Evolutionary conservation across 2,329 filamentous ascomycete species (phyloP).

Genomic region (Coniochaeta hoffmannii): DNA sequence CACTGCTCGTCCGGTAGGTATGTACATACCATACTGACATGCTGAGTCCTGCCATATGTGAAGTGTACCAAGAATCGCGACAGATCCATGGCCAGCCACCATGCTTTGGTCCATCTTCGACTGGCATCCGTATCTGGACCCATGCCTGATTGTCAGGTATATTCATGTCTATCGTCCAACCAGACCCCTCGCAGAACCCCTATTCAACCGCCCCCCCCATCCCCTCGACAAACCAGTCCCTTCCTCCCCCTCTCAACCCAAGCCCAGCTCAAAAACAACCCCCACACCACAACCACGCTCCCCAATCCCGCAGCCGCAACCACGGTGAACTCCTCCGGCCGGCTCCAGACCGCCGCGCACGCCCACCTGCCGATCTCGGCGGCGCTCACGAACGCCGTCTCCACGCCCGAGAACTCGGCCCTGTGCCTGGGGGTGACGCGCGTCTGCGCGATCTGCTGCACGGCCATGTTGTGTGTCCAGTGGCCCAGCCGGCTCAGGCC

Average conservation of each 20-base stretch:
- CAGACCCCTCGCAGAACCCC: too few relatives aligned
- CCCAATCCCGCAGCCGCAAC: conserved; percentile 3
- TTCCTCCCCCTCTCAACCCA: not conserved
- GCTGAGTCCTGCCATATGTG: too few relatives aligned
- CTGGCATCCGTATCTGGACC: too few relatives aligned
- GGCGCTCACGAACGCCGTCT: conserved; percentile 7
- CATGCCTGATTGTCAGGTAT: too few relatives aligned
- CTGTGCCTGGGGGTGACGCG: conserved; percentile 2
- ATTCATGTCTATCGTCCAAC: too few relatives aligned
- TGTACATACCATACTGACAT: too few relatives aligned
- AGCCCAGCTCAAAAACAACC: conserved; percentile 3
- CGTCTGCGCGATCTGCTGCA: conserved; percentile 9
- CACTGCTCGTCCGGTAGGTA: too few relatives aligned
- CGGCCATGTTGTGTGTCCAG: conserved; percentile 9
- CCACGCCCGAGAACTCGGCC: conserved; percentile 8
- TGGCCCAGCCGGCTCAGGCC: conserved; percentile 7
- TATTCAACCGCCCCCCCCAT: too few relatives aligned
- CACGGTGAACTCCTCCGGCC: conserved; percentile 1
- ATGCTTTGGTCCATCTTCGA: too few relatives aligned
- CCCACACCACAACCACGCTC: conserved; percentile 5
- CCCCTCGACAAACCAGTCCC: not conserved
- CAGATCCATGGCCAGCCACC: too few relatives aligned
- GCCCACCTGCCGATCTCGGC: conserved; percentile 9
- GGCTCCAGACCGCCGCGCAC: conserved; percentile 5
- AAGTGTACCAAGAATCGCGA: too few relatives aligned